These are phyloP conservation scores for Colletotrichum cereale DNA, from an alignment of 2,329 filamentous ascomycete species.

Conservation along the genomic window DNA sequence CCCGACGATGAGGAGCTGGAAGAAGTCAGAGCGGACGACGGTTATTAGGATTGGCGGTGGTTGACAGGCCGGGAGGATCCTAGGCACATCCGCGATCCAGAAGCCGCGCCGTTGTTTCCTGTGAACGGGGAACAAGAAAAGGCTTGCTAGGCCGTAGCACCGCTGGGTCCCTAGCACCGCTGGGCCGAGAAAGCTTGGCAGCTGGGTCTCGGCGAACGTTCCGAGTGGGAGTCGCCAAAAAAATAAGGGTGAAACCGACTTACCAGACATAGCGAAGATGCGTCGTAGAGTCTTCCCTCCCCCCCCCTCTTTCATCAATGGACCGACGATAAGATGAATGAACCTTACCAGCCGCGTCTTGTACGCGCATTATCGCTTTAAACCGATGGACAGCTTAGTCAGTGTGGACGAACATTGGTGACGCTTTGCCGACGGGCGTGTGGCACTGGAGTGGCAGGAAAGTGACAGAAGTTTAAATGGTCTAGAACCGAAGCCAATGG, in stretches of 20 bases:
- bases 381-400: neutral
- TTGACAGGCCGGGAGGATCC: conserved; percentile 21
- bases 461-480: conserved; percentile 32
- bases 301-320: neutral
- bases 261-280: neutral
- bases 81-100: neutral
- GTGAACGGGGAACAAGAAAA: conserved; percentile 7
- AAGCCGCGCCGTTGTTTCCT: conserved; percentile 26
- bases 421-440: neutral
- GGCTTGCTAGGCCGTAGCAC: conserved; percentile 1
- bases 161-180: conserved; percentile 8
- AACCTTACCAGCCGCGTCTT: neutral
- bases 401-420: neutral
- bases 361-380: neutral
- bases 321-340: conserved; percentile 15
- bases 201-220: conserved; percentile 27
- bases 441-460: conserved; percentile 5
- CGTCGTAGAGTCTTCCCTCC: no score
- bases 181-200: conserved; percentile 35
- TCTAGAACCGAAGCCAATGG: conserved; percentile 8
- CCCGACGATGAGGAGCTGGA: neutral
- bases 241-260: conserved; percentile 28
- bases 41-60: neutral
- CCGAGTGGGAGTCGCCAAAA: conserved; percentile 23
- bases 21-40: neutral